Conservation (phyloP, 1,284 basidiomycete genomes). For the Pseudozyma pruni region DNA sequence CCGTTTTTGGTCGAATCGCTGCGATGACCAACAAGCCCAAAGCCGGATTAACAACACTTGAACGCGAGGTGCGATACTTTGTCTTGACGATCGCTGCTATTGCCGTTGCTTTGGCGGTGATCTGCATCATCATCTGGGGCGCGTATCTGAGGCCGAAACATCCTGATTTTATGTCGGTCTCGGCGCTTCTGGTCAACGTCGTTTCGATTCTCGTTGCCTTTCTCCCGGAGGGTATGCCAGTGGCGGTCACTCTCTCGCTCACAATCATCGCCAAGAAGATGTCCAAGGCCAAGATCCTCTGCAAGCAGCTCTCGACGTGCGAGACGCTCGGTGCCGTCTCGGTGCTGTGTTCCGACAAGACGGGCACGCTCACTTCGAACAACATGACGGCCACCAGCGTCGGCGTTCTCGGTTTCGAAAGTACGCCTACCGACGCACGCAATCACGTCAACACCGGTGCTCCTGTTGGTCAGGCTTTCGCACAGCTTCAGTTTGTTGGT, state of each 20-base stretch:
- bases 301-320: slow-evolving; percentile 74
- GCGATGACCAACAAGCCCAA: slow-evolving; percentile 34
- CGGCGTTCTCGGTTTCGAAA: slow-evolving; percentile 64
- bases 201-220: slow-evolving; percentile 77
- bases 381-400: slow-evolving; percentile 68
- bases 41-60: slow-evolving; percentile 72
- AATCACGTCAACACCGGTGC: slow-evolving; percentile 42
- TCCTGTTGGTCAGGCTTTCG: slow-evolving; percentile 35
- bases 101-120: slow-evolving; percentile 71
- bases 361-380: slow-evolving; percentile 78
- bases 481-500: slow-evolving; percentile 69
- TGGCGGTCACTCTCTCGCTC: slow-evolving; percentile 76
- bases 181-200: slow-evolving; percentile 73
- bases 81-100: slow-evolving; percentile 70
- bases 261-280: slow-evolving; percentile 79
- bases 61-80: slow-evolving; percentile 71
- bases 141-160: slow-evolving; percentile 70
- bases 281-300: slow-evolving; percentile 77
- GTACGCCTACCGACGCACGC: slow-evolving; percentile 26
- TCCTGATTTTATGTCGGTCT: slow-evolving; percentile 73
- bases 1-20: slow-evolving; percentile 71
- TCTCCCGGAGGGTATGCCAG: slow-evolving; percentile 75
- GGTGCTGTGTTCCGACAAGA: slow-evolving; percentile 78
- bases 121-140: slow-evolving; percentile 73
- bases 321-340: slow-evolving; percentile 77